Base-by-base conservation (phyloP, 331 rosid genomes). In the Rosa hybrid region DNA sequence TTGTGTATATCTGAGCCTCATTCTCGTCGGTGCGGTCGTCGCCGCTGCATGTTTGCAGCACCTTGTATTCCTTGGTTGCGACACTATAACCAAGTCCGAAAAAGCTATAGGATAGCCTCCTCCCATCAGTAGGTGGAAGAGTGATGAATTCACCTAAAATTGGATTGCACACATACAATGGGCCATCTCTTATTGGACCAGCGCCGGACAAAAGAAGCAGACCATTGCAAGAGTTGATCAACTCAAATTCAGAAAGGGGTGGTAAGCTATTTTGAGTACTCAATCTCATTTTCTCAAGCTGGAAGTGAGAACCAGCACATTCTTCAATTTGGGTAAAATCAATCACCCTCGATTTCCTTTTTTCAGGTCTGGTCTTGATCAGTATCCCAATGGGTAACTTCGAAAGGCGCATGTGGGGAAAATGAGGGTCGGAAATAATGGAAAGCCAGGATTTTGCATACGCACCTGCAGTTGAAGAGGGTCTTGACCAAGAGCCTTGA, bases 361-460 rank as follows among this genome's bases (percentile, higher is more conserved):
- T 5, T 4, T 4, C 8, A 6, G 68, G 68, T 12, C 7, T 62
- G 8, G 39, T 62, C 7, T 62, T 23, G 17, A 62, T 62, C 39
- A 75, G 25, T 27, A 75, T 38, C 53, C 78, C 69, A 57, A 41
- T 8, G 39, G 51, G 68, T 41, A 7, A 20, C 39, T 6, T 53
- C 7, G 38, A 7, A 18, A 6, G 38, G 50, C 4, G 51, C 51
- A n/a, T 30, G 21, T 13, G 68, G 42, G 68, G 14, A 21, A 75
- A 74, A 0, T 41, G 54, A n/a, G 78, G 53, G 68, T 75, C 41
- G 45, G 78, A 56, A 21, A 75, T 21, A 7, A 57, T 41, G 7
- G 39, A 75, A 56, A 56, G 38, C 78, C 78, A 75, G 5, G 46
- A 48, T 75, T n/a, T 75, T 75, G 54, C 68, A 75, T n/a, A 75